Evolutionary conservation across 1,284 basidiomycete genomes (phyloP).

Genomic region (Ustilago tritici): DNA sequence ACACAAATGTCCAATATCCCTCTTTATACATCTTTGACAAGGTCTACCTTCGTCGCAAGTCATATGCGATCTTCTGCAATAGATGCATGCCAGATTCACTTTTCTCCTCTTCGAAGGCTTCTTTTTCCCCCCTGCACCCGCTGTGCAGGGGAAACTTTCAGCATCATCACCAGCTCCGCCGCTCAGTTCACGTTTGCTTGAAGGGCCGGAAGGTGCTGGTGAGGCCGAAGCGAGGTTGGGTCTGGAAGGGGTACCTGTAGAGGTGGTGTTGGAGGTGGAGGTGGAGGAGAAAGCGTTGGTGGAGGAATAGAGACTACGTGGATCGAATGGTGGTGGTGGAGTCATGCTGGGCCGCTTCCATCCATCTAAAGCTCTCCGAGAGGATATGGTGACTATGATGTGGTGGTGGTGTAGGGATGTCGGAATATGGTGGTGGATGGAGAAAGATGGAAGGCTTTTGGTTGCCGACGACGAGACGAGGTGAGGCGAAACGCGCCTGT

Average conservation of each 20-base stretch:
- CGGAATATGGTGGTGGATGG: conserved; percentile 7
- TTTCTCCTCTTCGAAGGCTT: conserved; percentile 60
- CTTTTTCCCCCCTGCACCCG: conserved; percentile 25
- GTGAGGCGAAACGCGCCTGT: background rate
- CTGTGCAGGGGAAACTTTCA: conserved; percentile 9
- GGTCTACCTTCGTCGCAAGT: conserved; percentile 70
- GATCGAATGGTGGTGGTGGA: conserved; percentile 39
- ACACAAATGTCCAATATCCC: conserved; percentile 71
- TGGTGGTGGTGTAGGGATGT: background rate
- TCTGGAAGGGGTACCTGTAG: conserved; percentile 3
- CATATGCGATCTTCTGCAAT: conserved; percentile 89
- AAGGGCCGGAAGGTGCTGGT: conserved; percentile 8
- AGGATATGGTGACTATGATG: background rate
- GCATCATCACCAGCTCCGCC: conserved; percentile 18
- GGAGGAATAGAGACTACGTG: conserved; percentile 46
- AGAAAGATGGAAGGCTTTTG: background rate
- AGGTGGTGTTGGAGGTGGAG: conserved; percentile 4
- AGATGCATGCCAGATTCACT: conserved; percentile 79
- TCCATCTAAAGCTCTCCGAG: background rate
- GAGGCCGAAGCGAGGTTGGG: conserved; percentile 6
- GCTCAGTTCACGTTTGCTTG: conserved; percentile 24
- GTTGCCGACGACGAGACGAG: conserved; percentile 3
- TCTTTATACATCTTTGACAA: conserved; percentile 71
- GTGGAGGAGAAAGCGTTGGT: conserved; percentile 15
- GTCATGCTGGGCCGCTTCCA: conserved; percentile 17